phyloP scores from a whole-genome alignment of 2,329 filamentous ascomycete species.

The Fusarium metavorans region DNA sequence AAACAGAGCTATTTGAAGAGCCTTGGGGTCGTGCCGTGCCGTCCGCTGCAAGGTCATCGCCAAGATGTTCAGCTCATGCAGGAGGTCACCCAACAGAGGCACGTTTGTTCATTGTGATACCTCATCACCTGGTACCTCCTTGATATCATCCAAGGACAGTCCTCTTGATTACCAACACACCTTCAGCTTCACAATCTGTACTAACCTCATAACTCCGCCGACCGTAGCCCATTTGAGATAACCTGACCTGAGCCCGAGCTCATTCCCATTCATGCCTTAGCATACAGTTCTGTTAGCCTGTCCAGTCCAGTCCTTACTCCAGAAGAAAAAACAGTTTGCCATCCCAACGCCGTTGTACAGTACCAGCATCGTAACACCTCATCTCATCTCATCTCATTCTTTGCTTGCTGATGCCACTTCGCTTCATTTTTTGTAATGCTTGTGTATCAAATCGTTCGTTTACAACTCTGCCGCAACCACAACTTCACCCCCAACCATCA shows the following conservation, averaged over 20 bases:
- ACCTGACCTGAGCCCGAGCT: background rate
- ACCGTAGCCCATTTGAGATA: background rate
- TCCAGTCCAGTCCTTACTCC: background rate
- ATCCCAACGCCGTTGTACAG: constrained; percentile 19
- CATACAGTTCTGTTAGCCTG: background rate
- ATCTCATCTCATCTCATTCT: constrained; percentile 32
- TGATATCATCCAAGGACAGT: background rate
- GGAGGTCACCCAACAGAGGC: background rate
- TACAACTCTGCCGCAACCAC: constrained; percentile 47
- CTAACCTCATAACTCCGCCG: background rate
- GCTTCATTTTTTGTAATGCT: constrained; percentile 43
- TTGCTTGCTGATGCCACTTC: constrained; percentile 38
- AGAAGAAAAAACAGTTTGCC: constrained; percentile 2
- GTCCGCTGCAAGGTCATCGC: background rate
- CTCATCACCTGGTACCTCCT: background rate
- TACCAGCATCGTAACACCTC: constrained; percentile 21
- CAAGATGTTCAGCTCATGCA: background rate
- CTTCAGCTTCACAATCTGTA: background rate
- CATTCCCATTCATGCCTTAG: background rate
- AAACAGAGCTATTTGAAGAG: background rate
- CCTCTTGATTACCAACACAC: background rate
- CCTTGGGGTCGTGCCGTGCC: background rate
- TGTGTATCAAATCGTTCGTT: constrained; percentile 48
- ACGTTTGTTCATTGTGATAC: background rate
- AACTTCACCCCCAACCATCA: constrained; percentile 4